Base-by-base conservation (phyloP, 148 eudicot species). In the Vaccinium macrocarpon region DNA sequence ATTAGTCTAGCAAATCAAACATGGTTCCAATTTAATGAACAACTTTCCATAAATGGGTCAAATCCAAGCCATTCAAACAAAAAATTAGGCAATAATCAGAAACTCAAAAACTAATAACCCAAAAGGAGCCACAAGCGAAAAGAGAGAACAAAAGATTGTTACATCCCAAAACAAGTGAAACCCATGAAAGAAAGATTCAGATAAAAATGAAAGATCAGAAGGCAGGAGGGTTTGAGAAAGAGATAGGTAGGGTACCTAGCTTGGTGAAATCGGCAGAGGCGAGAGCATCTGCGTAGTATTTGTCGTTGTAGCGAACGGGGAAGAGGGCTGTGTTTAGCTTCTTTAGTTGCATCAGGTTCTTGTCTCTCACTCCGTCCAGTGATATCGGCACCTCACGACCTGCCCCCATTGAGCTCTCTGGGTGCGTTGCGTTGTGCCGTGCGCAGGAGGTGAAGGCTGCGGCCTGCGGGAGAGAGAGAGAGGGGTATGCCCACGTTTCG, bases 281-380 rank as follows among this genome's bases (percentile, higher is more conserved):
- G 73, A 96, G 94, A 32, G 94, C 94, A 88, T 96, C 98, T 51
- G 90, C 83, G 76, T 96, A 96, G 83, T 94, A 96, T 78, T 94
- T 96, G 49, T 94, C 94, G 56, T 94, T 96, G 88, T 96, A 94
- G 19, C 97, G 95, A 81, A 96, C 95, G n/a, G 98, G 99, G 75
- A 96, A 96, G 23, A 96, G 94, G n/a, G 88, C 91, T 19, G 92
- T 89, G 84, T 96, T 96, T 82, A 94, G 95, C 86, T 94, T 96
- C 84, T 94, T 94, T 29, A 94, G 87, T 79, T 96, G 98, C 97
- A 92, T 92, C 84, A 96, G 42, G 82, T 93, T 94, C 93, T 96
- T 96, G 74, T 96, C 99, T 78, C 97, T 88, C 72, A 96, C 89
- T 76, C 91, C 92, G 81, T 96, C 99, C 70, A 96, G 86, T 81